Conservation (phyloP, 148 eudicot species). For the Salicornia ramosissima region DNA sequence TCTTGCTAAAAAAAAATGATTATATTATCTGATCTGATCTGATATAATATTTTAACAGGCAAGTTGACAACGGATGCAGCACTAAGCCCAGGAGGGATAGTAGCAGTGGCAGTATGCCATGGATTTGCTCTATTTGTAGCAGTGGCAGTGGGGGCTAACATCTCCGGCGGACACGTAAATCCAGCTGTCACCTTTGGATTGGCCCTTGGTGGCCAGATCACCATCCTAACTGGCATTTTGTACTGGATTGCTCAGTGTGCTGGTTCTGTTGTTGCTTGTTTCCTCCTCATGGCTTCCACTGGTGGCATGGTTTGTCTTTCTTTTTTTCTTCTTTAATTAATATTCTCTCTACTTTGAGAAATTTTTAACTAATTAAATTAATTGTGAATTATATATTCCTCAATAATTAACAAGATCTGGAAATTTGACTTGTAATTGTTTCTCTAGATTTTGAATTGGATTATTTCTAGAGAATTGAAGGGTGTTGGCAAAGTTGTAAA, state of each 20-base stretch:
- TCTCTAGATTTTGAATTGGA: too few species aligned
- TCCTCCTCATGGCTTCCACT: slow-evolving; percentile 59
- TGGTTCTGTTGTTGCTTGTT: slow-evolving; percentile 35
- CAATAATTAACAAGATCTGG: too few species aligned
- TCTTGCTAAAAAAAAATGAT: too few species aligned
- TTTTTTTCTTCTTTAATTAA: background rate
- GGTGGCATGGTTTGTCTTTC: slow-evolving; percentile 59
- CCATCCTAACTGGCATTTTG: slow-evolving; percentile 73
- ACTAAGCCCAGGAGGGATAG: slow-evolving; percentile 65
- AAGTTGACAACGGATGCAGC: slow-evolving; percentile 67
- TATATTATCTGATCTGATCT: background rate
- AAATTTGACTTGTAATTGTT: background rate
- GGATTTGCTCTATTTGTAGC: slow-evolving; percentile 85
- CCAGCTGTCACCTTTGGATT: slow-evolving; percentile 89
- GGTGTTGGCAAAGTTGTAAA: too few species aligned
- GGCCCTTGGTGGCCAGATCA: slow-evolving; percentile 88
- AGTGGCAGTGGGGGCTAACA: slow-evolving; percentile 72
- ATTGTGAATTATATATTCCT: too few species aligned
- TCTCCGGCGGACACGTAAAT: slow-evolving; percentile 87
- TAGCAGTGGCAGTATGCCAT: slow-evolving; percentile 64
- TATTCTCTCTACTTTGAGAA: too few species aligned
- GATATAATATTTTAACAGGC: too few species aligned
- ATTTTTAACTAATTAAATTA: too few species aligned
- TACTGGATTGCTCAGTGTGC: slow-evolving; percentile 37
- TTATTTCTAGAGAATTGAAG: too few species aligned